Percentiles rank a stretch among this genome's conserved stretches.
Evolutionary conservation across 1,284 basidiomycete species (phyloP).

Genomic region (Meira miltonrushii): DNA sequence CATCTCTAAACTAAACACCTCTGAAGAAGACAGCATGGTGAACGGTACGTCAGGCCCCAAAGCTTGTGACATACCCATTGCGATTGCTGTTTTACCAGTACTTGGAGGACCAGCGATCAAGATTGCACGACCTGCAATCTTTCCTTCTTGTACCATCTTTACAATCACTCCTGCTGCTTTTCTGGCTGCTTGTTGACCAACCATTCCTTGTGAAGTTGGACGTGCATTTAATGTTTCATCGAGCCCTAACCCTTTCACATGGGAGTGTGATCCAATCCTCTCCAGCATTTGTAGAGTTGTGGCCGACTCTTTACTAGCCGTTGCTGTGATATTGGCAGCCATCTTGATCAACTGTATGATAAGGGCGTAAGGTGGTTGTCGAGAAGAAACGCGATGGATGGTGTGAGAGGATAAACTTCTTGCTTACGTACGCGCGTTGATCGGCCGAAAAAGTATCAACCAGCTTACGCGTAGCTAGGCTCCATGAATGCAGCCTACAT

Average conservation of each 20-base stretch:
- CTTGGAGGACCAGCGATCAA: slow-evolving; percentile 93
- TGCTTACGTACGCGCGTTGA: no score
- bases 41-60: slow-evolving; percentile 91
- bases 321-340: neutral
- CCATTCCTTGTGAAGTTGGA: slow-evolving; percentile 82
- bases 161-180: slow-evolving; percentile 96
- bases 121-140: slow-evolving; percentile 89
- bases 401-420: no score
- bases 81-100: slow-evolving; percentile 95
- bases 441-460: no score
- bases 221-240: slow-evolving; percentile 85
- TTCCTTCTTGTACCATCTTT: slow-evolving; percentile 93
- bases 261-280: slow-evolving; percentile 49
- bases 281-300: slow-evolving; percentile 43
- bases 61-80: slow-evolving; percentile 90
- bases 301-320: neutral
- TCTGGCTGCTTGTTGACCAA: slow-evolving; percentile 87
- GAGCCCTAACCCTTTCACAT: slow-evolving; percentile 64
- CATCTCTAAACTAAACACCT: slow-evolving; percentile 92
- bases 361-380: no score
- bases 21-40: slow-evolving; percentile 91
- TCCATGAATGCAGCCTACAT: no score
- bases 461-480: no score
- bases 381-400: no score
- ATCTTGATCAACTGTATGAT: no score